Evolutionary conservation across 176 grass and related monocot genomes (phyloP), one percentile per base, ranked within the genome.

Genomic region (Triticum timopheevii): DNA sequence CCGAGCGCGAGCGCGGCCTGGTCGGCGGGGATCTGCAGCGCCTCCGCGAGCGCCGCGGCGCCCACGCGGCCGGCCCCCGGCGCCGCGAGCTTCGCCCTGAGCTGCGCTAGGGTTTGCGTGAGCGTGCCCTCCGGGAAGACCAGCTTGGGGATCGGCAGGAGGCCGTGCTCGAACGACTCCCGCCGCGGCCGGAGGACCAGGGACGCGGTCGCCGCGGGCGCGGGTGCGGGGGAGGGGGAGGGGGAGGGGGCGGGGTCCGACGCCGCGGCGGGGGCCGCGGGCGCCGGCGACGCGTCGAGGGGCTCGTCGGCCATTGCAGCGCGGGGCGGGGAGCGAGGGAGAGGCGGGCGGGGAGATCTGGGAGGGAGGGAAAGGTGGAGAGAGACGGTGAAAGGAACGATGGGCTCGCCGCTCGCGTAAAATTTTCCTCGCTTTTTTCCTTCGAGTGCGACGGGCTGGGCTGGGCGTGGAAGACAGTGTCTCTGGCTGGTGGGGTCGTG

Each of bases 111-210:
- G 85, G 91, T 91, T 61, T 91, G 88, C 66, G 85, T 83, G 65
- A 92, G 87, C 79, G 92, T 87, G 63, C 77, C 86, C 54, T 99
- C 97, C 72, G 92, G 85, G 84, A 96, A 82, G 24, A 94, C 87
- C 78, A 99, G 89, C 90, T 94, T 96, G 34, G 94, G 92, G 45
- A 99, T 86, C 79, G 97, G 97, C 52, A 96, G 86, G 68, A 99
- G 94, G 27, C 97, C 97, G 80, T 99, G 84, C 80, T 99, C 97
- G 83, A 99, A 99, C 27, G 84, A 84, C 92, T 93, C 92, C n/a
- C 94, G 94, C 59, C 97, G 97, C 5, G 97, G 94, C 22, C 92
- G 90, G 72, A 96, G 80, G 76, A 91, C 70, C 4, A 79, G 76
- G n/a, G 78, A 30, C 16, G 84, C 39, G 39, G 56, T 1, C 25